Evolutionary conservation across 2,329 filamentous ascomycete genomes (phyloP), one percentile per base, ranked within the genome.

Genomic region (Tolypocladium endophyticum): DNA sequence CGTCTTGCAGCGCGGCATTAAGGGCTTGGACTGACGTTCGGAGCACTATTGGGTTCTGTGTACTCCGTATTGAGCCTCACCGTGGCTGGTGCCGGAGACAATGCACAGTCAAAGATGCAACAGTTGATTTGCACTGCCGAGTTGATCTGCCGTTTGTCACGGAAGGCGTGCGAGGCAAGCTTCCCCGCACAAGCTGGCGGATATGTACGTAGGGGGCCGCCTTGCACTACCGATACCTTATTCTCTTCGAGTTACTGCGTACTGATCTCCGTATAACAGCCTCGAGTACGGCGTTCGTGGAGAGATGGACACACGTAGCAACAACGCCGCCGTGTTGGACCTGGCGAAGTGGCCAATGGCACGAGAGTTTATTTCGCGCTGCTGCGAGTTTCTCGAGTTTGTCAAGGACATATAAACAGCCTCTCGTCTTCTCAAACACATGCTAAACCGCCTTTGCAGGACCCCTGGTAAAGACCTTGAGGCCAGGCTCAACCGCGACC

Each of bases 401-500:
- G 67, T 72, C 2, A 64, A 71, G 57, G 67, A 73, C 61, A 57
- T 72, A 70, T 72, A 59, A 65, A 70, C 62, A 41, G 6, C 30
- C 3, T 3, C 35, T 14, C 14, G 25, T 33, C 23, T 6, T 47
- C 18, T 2, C 4, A 36, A 16, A 16, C n/a, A 38, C n/a, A 16
- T 23, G 18, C 41, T 11, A 43, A 23, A 16, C 47, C 47, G 38
- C 16, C n/a, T 36, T 4, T 25, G 23, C 55, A 78, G 76, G 43
- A 80, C 77, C 0, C 78, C 77, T 0, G 77, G 77, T 14, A 74
- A 75, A 63, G 73, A 73, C 11, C 73, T 80, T 52, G 77, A 80
- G 65, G 67, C 66, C 2, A 66, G 67, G 18, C 72, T 80, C 1
- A 80, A 80, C 66, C 61, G 61, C 28, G 64, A 75, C 12, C 78